These are phyloP conservation scores for Trichocladium uniseriatum DNA, from an alignment of 495 filamentous ascomycete genomes.

Conservation along the genomic window DNA sequence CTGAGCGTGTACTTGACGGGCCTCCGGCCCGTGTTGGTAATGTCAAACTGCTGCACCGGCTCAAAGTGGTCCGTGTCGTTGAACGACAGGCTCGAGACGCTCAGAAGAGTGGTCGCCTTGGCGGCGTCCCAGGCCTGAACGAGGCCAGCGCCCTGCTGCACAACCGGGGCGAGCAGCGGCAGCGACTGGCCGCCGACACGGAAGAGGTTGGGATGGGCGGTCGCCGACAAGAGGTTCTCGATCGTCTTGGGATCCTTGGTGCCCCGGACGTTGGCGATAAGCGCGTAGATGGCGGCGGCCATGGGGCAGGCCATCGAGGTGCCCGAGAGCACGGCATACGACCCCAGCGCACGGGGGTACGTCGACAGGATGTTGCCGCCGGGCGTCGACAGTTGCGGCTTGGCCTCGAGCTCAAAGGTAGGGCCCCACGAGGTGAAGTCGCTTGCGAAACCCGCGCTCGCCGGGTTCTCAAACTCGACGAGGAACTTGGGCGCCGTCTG, in stretches of 20 bases:
- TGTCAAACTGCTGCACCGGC: conserved; percentile 38
- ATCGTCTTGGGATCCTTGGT: conserved; percentile 40
- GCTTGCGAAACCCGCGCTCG: conserved; percentile 38
- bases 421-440: conserved; percentile 49
- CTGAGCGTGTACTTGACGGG: conserved; percentile 40
- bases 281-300: conserved; percentile 45
- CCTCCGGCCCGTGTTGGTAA: conserved; percentile 42
- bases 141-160: conserved; percentile 49
- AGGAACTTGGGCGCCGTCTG: conserved; percentile 29
- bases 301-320: conserved; percentile 55
- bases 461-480: conserved; percentile 29
- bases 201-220: conserved; percentile 39
- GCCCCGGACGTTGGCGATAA: conserved; percentile 40
- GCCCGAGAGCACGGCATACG: conserved; percentile 46
- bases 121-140: conserved; percentile 49
- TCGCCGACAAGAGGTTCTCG: conserved; percentile 38
- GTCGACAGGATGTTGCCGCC: conserved; percentile 51
- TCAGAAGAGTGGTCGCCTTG: conserved; percentile 43
- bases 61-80: conserved; percentile 48
- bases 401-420: conserved; percentile 44
- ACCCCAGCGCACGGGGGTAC: conserved; percentile 41
- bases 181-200: conserved; percentile 32
- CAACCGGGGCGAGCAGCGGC: conserved; percentile 42
- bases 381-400: conserved; percentile 44
- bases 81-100: conserved; percentile 46